Evolutionary conservation across 2,329 filamentous ascomycete genomes (phyloP), one percentile per base, ranked within the genome.

Genomic region (Didymosphaeria variabile): DNA sequence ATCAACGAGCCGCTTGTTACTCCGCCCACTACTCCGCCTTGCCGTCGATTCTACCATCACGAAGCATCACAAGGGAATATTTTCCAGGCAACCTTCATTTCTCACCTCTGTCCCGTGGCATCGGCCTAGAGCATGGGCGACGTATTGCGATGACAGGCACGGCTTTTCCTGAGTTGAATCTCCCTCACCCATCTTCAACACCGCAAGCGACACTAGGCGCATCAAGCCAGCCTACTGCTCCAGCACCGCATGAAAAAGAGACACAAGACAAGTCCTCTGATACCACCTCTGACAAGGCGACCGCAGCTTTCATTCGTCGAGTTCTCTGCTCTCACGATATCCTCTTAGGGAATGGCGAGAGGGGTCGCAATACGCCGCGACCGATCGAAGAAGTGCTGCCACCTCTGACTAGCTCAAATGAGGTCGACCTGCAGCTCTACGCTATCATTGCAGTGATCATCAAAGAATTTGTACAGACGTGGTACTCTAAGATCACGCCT

Each of bases 401-500:
- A 61, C 93, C 94, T 42, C 84, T 99, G 72, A 98, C 94, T 52
- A 97, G 93, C 81, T 93, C 93, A 55, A 97, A 97, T 77, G 93
- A 96, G 69, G 88, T 98, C 61, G 95, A 99, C 78, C 82, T 96
- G 59, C 91, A 99, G 80, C 86, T 99, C 5, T 99, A 98, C 76
- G 94, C 92, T 31, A 87, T 98, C 62, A 89, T 99, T 62, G 91
- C 95, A 55, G 91, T 98, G 61, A 88, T 98, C 63, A 84, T 97
- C 70, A 89, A 91, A 72, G 93, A 97, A 66, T 97, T 93, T 76
- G 91, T 99, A 40, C 90, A 95, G 77, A 89, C 88, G 34, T 99
- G 95, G 95, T 99, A 99, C 82, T 85, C 84, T 66, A 94, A 90
- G 77, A 95, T 99, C 77, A 97, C 94, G 1, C 88, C 93, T 3